phyloP scores from a whole-genome alignment of 768 basidiomycete species.

The Suillus clintonianus region DNA sequence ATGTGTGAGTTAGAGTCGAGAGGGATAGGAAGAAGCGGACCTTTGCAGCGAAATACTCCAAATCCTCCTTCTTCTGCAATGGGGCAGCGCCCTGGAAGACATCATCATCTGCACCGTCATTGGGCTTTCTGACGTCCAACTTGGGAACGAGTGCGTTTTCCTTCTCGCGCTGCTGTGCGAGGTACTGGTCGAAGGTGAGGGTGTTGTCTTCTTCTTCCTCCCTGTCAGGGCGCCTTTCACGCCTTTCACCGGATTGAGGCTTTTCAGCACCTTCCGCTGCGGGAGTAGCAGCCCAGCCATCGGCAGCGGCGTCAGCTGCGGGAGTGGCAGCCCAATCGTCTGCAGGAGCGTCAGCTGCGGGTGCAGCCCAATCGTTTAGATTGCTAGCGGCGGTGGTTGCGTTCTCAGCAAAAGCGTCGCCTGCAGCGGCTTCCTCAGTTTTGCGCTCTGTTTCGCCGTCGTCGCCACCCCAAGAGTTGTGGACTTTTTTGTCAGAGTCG shows the following conservation, averaged over 20 bases:
- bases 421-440: conserved; percentile 72
- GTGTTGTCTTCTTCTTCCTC: conserved; percentile 94
- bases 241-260: conserved; percentile 36
- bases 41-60: conserved; percentile 89
- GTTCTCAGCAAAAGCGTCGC: conserved; percentile 64
- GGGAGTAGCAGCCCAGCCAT: conserved; percentile 35
- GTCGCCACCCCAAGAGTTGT: conserved; percentile 94
- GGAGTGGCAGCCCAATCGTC: conserved; percentile 39
- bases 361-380: conserved; percentile 33
- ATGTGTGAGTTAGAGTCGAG: conserved; percentile 1
- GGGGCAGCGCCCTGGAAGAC: conserved; percentile 73
- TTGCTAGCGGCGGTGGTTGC: conserved; percentile 13
- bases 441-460: conserved; percentile 84
- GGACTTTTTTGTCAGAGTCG: conserved; percentile 94
- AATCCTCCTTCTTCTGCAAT: conserved; percentile 64
- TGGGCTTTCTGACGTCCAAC: conserved; percentile 75
- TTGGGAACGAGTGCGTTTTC: conserved; percentile 63
- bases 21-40: conserved; percentile 41
- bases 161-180: conserved; percentile 76
- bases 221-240: conserved; percentile 47
- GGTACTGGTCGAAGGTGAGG: conserved; percentile 91
- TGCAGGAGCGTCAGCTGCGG: conserved; percentile 30
- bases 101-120: conserved; percentile 72
- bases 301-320: conserved; percentile 33
- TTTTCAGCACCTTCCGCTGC: conserved; percentile 38